phyloP scores from a whole-genome alignment of 2,329 filamentous ascomycete species.

The Colletotrichum godetiae region DNA sequence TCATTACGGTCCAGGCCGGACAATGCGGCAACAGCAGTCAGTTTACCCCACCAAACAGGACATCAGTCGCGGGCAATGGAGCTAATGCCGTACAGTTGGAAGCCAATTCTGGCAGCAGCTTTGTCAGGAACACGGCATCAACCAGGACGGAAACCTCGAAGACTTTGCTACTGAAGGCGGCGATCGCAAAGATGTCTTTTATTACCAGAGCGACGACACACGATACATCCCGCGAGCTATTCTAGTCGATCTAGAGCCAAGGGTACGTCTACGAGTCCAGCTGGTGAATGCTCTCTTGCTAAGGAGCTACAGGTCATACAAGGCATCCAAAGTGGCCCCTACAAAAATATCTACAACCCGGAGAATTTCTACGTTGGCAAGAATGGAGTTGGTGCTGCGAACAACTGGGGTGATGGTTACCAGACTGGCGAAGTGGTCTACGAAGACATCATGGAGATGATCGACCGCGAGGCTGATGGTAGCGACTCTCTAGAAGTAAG shows the following conservation, averaged over 20 bases:
- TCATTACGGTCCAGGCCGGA: slow-evolving; percentile 98
- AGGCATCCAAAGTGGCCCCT: slow-evolving; percentile 90
- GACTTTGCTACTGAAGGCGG: slow-evolving; percentile 98
- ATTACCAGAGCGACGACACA: slow-evolving; percentile 99
- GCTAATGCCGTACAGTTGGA: slow-evolving; percentile 73
- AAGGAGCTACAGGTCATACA: slow-evolving; percentile 76
- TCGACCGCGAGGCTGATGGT: slow-evolving; percentile 96
- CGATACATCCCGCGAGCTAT: slow-evolving; percentile 98
- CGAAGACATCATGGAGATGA: slow-evolving; percentile 99
- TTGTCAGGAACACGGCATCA: slow-evolving; percentile 98
- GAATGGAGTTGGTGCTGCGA: slow-evolving; percentile 91
- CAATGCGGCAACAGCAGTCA: slow-evolving; percentile 99
- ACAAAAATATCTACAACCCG: slow-evolving; percentile 99
- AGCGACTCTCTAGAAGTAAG: slow-evolving; percentile 92
- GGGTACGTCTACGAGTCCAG: slow-evolving; percentile 62
- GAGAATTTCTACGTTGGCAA: slow-evolving; percentile 99
- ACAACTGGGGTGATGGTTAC: slow-evolving; percentile 99
- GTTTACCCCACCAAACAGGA: slow-evolving; percentile 51
- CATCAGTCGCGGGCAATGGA: background rate
- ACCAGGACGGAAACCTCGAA: slow-evolving; percentile 94
- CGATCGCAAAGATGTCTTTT: slow-evolving; percentile 98
- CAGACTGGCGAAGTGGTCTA: slow-evolving; percentile 90
- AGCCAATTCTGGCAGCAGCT: slow-evolving; percentile 99
- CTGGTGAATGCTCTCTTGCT: background rate
- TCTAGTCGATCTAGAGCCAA: slow-evolving; percentile 91